These are phyloP conservation scores for Xylaria sp. DNA, from an alignment of 2,329 filamentous ascomycete species.

Conservation along the genomic window DNA sequence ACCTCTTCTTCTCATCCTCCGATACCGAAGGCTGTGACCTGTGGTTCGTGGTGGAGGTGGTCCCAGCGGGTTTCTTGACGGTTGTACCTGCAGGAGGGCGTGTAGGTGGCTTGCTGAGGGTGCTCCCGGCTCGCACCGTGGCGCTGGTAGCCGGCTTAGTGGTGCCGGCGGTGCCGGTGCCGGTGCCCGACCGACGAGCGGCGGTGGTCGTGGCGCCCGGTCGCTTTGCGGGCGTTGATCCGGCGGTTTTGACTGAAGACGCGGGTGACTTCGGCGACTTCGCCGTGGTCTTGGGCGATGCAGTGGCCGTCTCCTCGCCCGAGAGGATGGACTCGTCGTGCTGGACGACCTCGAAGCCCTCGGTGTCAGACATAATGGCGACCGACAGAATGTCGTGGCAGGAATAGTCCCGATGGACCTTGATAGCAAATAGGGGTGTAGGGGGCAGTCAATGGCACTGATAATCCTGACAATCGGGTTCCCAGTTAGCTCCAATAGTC, in stretches of 20 bases:
- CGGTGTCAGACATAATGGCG: constrained; percentile 59
- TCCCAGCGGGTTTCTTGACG: constrained; percentile 51
- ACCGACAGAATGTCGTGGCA: constrained; percentile 15
- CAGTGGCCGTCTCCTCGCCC: constrained; percentile 50
- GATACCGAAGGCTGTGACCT: constrained; percentile 61
- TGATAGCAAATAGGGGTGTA: constrained; percentile 26
- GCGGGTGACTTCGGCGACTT: constrained; percentile 48
- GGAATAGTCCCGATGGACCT: constrained; percentile 8
- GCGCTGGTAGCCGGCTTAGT: constrained; percentile 48
- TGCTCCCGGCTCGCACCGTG: constrained; percentile 53
- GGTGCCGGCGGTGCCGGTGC: constrained; percentile 44
- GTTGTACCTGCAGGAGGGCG: constrained; percentile 56
- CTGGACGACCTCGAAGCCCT: constrained; percentile 59
- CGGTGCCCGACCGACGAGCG: constrained; percentile 51
- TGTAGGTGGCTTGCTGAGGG: constrained; percentile 61
- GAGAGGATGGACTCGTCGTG: constrained; percentile 56
- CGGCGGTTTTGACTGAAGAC: constrained; percentile 51
- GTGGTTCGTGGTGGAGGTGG: constrained; percentile 54
- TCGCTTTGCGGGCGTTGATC: constrained; percentile 53
- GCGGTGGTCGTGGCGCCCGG: constrained; percentile 50
- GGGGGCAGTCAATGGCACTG: constrained; percentile 27
- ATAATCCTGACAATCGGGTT: constrained; percentile 28
- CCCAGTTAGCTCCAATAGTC: constrained; percentile 34
- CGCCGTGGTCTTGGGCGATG: constrained; percentile 46
- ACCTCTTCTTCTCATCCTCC: constrained; percentile 62